Base-by-base conservation (phyloP, 768 basidiomycete genomes). In the Jaapia argillacea region DNA sequence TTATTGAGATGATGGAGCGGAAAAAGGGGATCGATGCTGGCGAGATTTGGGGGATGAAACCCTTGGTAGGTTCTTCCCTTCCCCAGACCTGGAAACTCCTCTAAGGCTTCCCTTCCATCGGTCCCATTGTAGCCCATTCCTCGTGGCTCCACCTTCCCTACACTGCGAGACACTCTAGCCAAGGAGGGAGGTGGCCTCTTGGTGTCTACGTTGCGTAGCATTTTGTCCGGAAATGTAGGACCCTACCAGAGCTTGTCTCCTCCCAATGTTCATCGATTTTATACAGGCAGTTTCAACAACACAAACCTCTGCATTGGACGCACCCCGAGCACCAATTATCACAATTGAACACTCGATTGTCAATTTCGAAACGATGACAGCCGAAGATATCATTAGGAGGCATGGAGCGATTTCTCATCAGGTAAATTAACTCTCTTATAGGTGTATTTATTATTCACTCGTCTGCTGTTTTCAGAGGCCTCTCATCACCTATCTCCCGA, bases 11-110 rank as follows among this genome's bases (percentile, higher is more conserved):
- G 81, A 67, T 77, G 42, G 77, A 80, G 51, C 65, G 67, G 40
- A 71, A 62, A 43, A 70, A 73, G 42, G 89, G 88, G 0, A 81
- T 92, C 31, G 92, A 94, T 59, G 71, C 77, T 1, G 92, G 92
- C 4, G 67, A 72, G 12, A 67, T 96, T 18, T 87, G 81, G 71
- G 81, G 64, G 1, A 58, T 58, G 31, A 52, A 58, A 20, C 65
- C 59, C 38, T 60, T 79, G 60, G 90, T 91, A 47, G 54, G 75
- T 63, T 31, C 3, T 52, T 33, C 28, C 20, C 18, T 44, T 23
- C 27, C 27, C 14, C 2, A 33, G 5, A 23, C n/a, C n/a, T n/a
- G n/a, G n/a, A n/a, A n/a, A n/a, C n/a, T n/a, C n/a, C n/a, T n/a
- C n/a, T n/a, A n/a, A n/a, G n/a, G n/a, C n/a, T n/a, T n/a, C n/a